Conservation (phyloP, 495 filamentous ascomycete species). For the Glutinoglossum americanum region DNA sequence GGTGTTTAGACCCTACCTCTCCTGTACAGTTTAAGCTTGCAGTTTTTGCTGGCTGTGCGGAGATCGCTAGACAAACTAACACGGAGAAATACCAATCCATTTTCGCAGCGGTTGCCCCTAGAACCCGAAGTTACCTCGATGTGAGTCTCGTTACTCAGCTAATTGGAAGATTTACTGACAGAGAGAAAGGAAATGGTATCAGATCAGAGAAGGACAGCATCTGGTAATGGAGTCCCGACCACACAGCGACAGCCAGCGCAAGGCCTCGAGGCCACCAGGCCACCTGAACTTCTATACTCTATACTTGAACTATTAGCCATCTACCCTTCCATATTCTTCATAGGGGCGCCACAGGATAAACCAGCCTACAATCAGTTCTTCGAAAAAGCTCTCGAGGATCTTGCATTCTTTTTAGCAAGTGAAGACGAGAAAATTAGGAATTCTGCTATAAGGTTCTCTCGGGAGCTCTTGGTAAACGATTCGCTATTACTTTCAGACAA, state of each 20-base stretch:
- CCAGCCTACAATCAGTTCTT: conserved; percentile 23
- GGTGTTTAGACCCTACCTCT: conserved; percentile 29
- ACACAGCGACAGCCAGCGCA: not conserved
- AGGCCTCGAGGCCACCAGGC: not conserved
- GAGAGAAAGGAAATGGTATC: not conserved
- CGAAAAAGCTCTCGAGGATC: conserved; percentile 26
- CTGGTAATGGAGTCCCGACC: not conserved
- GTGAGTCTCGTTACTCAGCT: not conserved
- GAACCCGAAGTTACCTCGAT: conserved; percentile 1
- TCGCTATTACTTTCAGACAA: not conserved
- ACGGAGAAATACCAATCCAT: conserved; percentile 27
- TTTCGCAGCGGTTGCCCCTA: conserved; percentile 14
- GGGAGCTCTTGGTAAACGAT: conserved; percentile 14
- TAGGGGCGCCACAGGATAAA: conserved; percentile 17
- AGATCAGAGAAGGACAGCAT: not conserved
- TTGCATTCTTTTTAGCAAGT: conserved; percentile 28
- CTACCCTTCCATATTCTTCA: conserved; percentile 28
- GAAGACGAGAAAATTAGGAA: conserved; percentile 27
- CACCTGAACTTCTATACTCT: not conserved
- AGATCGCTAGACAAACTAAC: conserved; percentile 29
- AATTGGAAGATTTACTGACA: not conserved
- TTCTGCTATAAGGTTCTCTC: conserved; percentile 23
- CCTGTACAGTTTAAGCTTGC: conserved; percentile 39
- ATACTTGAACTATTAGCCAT: conserved; percentile 31
- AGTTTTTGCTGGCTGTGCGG: conserved; percentile 31